Base-by-base conservation (phyloP, 768 basidiomycete species). In the Mycena rebaudengoi region DNA sequence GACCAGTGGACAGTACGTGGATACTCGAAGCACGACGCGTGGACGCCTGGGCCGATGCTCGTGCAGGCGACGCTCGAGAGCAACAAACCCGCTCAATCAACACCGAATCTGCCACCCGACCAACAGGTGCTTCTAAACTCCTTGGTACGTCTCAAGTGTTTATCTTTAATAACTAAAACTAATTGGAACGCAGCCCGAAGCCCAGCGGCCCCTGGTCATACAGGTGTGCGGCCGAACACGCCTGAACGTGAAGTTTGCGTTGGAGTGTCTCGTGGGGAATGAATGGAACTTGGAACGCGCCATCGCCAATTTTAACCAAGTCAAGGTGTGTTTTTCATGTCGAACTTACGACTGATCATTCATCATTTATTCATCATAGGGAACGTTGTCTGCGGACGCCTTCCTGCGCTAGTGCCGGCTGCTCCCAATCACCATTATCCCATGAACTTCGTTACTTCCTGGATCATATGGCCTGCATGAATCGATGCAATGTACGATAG, bases 181-280 rank as follows among this genome's bases (percentile, higher is more conserved):
- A 30, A 63, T 56, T 45, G 52, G 33, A 48, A 67, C 7, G 32
- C 68, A 94, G 91, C 85, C 89, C 44, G 89, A 91, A 69, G 80
- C 84, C 13, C 91, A 96, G 70, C 87, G 91, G 23, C 78, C 82
- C 37, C 76, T 92, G 12, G 89, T 96, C 35, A 65, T 92, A 56
- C 86, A 93, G 69, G 71, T 98, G 29, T 87, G 87, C 69, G 80
- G 86, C 49, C 83, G 85, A 59, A 98, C 97, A 0, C 84, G 88
- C 21, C 81, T 99, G 71, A 98, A 92, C 63, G 85, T 86, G 16
- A 83, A 86, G 68, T 97, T 88, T 70, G 86, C 95, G 7, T 79
- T 91, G n/a, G 89, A 98, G 62, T 98, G 97, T 73, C 76, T 99
- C 62, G 82, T 86, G 68, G 89, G 88, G 49, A 98, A 96, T 72